A percentile compares a stretch with the other conserved stretches of the same genome.
Conservation (phyloP, 139 green algal genomes). For the Chlorella ohadii region DNA sequence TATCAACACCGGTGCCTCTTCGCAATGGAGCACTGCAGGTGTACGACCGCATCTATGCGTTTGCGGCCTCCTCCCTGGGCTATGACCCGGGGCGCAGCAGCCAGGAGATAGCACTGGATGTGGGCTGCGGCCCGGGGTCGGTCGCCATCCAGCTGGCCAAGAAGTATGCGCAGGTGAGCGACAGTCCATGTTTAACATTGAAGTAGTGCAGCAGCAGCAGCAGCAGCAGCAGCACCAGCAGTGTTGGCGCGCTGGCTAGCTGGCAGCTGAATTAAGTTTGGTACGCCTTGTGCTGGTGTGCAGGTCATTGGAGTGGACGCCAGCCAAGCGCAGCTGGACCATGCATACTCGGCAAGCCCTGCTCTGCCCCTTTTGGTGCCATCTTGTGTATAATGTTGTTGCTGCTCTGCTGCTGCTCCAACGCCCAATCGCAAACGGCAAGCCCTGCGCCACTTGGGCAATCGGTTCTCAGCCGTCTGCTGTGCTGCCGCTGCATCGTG, state of each 20-base stretch:
- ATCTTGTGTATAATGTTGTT: too few relatives aligned
- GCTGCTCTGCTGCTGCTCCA: too few relatives aligned
- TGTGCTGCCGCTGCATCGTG: too few relatives aligned
- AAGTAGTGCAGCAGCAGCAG: background rate
- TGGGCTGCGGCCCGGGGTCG: conserved; percentile 13
- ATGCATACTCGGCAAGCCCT: background rate
- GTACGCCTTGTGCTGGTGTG: too few relatives aligned
- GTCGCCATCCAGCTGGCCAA: background rate
- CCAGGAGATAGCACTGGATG: background rate
- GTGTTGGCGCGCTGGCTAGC: too few relatives aligned
- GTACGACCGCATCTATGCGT: conserved; percentile 6
- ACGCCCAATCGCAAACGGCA: too few relatives aligned
- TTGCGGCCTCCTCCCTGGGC: background rate
- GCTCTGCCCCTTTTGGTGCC: background rate
- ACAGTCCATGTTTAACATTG: background rate
- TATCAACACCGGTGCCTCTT: too few relatives aligned
- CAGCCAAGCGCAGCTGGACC: conserved; percentile 6
- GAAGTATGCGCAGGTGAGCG: background rate
- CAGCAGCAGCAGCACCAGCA: background rate
- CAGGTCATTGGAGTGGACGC: conserved; percentile 12
- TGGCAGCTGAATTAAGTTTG: too few relatives aligned
- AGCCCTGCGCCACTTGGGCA: too few relatives aligned
- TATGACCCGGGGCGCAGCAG: background rate
- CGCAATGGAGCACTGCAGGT: background rate
- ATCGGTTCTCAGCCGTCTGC: too few relatives aligned